Conservation (phyloP, 176 grass and related monocot genomes). For the Avena sativa region DNA sequence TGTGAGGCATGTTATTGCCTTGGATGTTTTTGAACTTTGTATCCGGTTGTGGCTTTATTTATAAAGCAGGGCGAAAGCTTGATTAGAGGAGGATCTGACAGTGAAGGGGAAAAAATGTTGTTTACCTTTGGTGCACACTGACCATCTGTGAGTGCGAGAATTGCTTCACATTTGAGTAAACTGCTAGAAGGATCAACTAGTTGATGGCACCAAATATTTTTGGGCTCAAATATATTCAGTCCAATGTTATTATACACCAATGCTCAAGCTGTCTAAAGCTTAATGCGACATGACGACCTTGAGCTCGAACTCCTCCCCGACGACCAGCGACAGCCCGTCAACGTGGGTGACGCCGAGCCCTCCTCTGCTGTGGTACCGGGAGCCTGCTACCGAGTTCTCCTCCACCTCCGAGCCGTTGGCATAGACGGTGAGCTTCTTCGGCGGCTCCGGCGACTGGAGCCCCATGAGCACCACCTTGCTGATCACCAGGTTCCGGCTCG, state of each 20-base stretch:
- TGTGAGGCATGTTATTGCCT: too few relatives aligned
- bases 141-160: not conserved
- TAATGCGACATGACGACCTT: constrained; percentile 45
- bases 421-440: constrained; percentile 23
- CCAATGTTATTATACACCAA: not conserved
- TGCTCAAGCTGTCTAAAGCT: not conserved
- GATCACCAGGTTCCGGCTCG: constrained; percentile 43
- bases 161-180: not conserved
- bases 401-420: constrained; percentile 39
- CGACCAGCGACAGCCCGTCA: constrained; percentile 51
- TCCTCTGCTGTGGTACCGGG: constrained; percentile 7
- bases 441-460: constrained; percentile 5
- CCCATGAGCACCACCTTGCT: constrained; percentile 68
- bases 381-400: constrained; percentile 12
- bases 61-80: too few relatives aligned
- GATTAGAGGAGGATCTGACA: too few relatives aligned
- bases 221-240: not conserved
- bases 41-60: too few relatives aligned
- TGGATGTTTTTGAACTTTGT: too few relatives aligned
- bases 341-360: constrained; percentile 44
- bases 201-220: not conserved
- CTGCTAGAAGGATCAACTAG: not conserved
- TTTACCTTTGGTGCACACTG: not conserved
- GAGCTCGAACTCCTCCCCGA: constrained; percentile 66
- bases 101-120: not conserved